Base-by-base conservation (phyloP, 2,329 filamentous ascomycete species). In the Trichophyton mentagrophytes region DNA sequence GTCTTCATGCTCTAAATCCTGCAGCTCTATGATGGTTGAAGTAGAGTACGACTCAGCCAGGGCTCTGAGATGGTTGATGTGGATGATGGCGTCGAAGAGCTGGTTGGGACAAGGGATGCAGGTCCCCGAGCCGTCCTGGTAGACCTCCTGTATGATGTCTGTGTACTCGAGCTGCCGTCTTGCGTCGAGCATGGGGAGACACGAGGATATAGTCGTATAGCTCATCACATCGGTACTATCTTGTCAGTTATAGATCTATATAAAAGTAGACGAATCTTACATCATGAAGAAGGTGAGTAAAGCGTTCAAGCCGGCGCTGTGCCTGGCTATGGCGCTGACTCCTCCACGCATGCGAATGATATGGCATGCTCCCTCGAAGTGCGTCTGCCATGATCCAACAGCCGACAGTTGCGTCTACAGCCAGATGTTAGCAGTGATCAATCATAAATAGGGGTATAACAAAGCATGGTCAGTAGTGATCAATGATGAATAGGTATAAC, bases 331-430 rank as follows among this genome's bases (percentile, higher is more conserved):
- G 7, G 61, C 40, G 25, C 42, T 49, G 33, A 67, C 42, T 1
- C 66, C 66, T 15, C 65, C 66, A 55, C 62, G 62, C 22, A 67
- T 57, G 30, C 61, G 27, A 25, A 67, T 63, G 44, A 67, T 67
- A 51, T 61, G 64, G 27, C 55, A 60, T 27, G 65, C 60, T 3
- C 64, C 66, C 58, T 66, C 60, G 49, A 65, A 62, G 61, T 67
- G 66, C n/a, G 66, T 58, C 47, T 44, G 55, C 64, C 64, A 65
- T 40, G 57, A 55, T 15, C 63, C 64, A 20, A 56, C 58, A 25
- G 64, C 64, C 2, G 63, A 63, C 27, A 46, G 60, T 27, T 65
- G 64, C 17, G 58, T 57, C 64, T 65, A 33, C 22, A 22, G 22
- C 40, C 11, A 3, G 22, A 4, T 20, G 25, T 62, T 40, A 61